Evolutionary conservation across 228 moss, liverwort and hornwort species (phyloP), one percentile per base, ranked within the genome.

Genomic region (Sphagnum fallax): DNA sequence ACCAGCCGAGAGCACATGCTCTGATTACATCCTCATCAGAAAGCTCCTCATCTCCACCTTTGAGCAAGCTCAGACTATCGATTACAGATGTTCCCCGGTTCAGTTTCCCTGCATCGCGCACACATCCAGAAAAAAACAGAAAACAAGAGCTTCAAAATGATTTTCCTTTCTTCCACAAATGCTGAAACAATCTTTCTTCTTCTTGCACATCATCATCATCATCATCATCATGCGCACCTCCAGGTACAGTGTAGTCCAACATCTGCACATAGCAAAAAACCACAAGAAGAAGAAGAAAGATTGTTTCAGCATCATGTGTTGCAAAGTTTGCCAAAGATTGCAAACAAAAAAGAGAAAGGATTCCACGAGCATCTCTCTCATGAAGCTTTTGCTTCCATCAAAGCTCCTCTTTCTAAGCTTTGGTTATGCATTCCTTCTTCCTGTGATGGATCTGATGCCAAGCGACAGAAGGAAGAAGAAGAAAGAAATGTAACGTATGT

Each of bases 81-180:
- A 92, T 74, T 9, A 96, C 92, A 14, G 95, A 96, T 60, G 91
- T 53, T 65, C 92, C 95, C 72, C 92, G 78, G 81, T 96, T 96
- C 73, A 92, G 81, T 76, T 96, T 96, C 53, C 95, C 95, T 96
- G 86, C 71, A 73, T 57, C 2, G 32, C 2, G 32, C 32, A 32
- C 32, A 32, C 32, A 32, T 32, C 32, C 32, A 32, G 32, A 32
- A 55, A 7, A 50, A 60, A 58, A 67, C 50, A n/a, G 12, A 65
- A 53, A 53, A 13, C 10, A 48, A 7, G 16, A 13, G 48, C 32
- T 61, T 62, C 3, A 49, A 51, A 6, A 51, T 71, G 67, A 67
- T 5, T 16, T 59, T 57, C 47, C 51, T 7, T 47, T 16, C 58
- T 10, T 6, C 57, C 53, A 47, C 58, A 2, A 8, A 64, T 4